Percentiles rank a stretch among this genome's conserved stretches.
Conservation (phyloP, 1,284 basidiomycete species). For the Fomitopsis pinicola region DNA sequence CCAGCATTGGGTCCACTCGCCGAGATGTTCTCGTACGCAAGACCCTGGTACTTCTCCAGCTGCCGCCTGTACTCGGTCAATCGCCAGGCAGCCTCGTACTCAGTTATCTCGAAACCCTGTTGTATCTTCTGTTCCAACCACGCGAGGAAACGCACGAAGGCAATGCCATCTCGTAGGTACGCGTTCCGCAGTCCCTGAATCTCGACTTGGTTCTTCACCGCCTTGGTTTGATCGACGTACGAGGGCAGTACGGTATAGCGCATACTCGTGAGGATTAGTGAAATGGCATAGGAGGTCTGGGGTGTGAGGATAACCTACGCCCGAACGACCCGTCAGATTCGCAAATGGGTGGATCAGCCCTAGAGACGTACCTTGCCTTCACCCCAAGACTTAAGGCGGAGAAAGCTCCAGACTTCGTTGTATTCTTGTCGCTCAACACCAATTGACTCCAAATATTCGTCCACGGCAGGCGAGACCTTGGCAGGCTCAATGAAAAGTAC, state of each 20-base stretch:
- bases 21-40: slow-evolving; percentile 93
- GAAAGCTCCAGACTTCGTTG: slow-evolving; percentile 78
- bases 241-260: slow-evolving; percentile 68
- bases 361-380: slow-evolving; percentile 54
- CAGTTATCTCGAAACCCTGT: slow-evolving; percentile 78
- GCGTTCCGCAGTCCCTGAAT: slow-evolving; percentile 80
- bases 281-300: slow-evolving; percentile 74
- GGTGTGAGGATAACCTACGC: slow-evolving; percentile 59
- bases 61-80: slow-evolving; percentile 77
- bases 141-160: slow-evolving; percentile 74
- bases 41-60: slow-evolving; percentile 78
- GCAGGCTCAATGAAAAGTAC: slow-evolving; percentile 67
- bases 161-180: slow-evolving; percentile 88
- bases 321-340: neutral
- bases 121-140: slow-evolving; percentile 86
- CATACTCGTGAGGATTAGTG: slow-evolving; percentile 74
- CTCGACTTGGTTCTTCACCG: slow-evolving; percentile 86
- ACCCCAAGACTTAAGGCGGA: slow-evolving; percentile 71
- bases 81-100: slow-evolving; percentile 87
- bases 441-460: slow-evolving; percentile 55
- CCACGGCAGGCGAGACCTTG: slow-evolving; percentile 54
- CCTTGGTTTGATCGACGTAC: slow-evolving; percentile 76
- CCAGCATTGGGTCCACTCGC: slow-evolving; percentile 86
- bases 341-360: neutral
- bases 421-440: slow-evolving; percentile 63